phyloP scores from a whole-genome alignment of 306 rosid species.

The Fragaria ananassa region DNA sequence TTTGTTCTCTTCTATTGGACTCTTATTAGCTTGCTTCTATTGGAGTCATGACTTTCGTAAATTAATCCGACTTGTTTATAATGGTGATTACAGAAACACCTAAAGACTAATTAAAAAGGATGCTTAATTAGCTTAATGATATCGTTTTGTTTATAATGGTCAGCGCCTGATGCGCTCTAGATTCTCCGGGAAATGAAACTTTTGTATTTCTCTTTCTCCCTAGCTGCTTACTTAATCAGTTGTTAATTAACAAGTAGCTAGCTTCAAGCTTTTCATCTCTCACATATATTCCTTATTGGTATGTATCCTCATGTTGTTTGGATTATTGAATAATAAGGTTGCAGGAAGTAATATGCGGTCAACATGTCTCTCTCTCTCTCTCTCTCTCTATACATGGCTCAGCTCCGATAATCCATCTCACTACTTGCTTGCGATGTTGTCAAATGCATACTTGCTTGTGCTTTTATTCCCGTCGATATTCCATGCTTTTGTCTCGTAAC shows the following conservation, averaged over 20 bases:
- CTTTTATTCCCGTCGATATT: conserved; percentile 46
- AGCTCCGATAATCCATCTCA: background rate
- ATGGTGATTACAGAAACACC: conserved; percentile 33
- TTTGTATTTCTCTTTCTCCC: conserved; percentile 25
- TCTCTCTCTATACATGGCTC: conserved; percentile 17
- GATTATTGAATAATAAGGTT: conserved; percentile 42
- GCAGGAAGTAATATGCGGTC: conserved; percentile 64
- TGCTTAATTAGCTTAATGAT: conserved; percentile 34
- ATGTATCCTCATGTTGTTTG: conserved; percentile 12
- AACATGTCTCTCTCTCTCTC: conserved; percentile 63
- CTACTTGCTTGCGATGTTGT: conserved; percentile 53
- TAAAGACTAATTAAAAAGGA: background rate
- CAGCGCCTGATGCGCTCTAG: conserved; percentile 99
- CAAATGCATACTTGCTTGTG: conserved; percentile 45
- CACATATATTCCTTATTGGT: conserved; percentile 6
- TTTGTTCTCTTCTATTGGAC: conserved; percentile 39
- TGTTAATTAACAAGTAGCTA: background rate
- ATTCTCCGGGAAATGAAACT: conserved; percentile 80
- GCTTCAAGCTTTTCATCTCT: background rate
- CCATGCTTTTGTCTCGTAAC: conserved; percentile 69
- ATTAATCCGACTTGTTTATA: conserved; percentile 16
- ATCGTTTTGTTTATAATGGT: conserved; percentile 56
- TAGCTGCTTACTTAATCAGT: background rate
- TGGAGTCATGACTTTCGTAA: background rate
- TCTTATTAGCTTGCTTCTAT: no score